phyloP scores from a whole-genome alignment of 73 alveolate genomes.

The Effrenium voratum region DNA sequence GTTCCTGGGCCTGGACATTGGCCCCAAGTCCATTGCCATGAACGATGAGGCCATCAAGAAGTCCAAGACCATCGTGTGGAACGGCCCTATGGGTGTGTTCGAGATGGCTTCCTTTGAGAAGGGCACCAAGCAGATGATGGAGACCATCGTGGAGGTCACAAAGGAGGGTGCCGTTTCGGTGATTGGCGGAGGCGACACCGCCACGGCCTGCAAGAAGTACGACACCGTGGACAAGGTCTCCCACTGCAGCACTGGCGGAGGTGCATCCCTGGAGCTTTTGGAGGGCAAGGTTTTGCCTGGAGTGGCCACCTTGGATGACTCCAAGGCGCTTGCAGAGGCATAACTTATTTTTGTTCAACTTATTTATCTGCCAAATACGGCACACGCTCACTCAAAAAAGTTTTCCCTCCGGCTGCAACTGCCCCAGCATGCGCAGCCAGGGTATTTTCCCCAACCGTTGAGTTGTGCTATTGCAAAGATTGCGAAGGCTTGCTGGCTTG shows the following conservation, averaged over 20 bases:
- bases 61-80: slow-evolving; percentile 97
- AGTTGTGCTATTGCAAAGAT: too few relatives aligned
- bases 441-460: too few relatives aligned
- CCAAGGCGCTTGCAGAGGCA: too few relatives aligned
- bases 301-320: slow-evolving; percentile 89
- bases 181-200: slow-evolving; percentile 98
- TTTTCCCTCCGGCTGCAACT: too few relatives aligned
- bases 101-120: slow-evolving; percentile 69
- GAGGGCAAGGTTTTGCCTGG: slow-evolving; percentile 97
- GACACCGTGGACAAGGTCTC: slow-evolving; percentile 89
- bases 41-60: slow-evolving; percentile 94
- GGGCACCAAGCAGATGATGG: slow-evolving; percentile 90
- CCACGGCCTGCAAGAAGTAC: slow-evolving; percentile 95
- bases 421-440: too few relatives aligned
- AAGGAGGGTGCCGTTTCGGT: slow-evolving; percentile 97
- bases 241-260: slow-evolving; percentile 97
- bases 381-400: too few relatives aligned
- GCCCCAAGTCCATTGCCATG: slow-evolving; percentile 95
- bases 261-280: slow-evolving; percentile 96
- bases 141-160: slow-evolving; percentile 94
- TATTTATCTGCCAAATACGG: too few relatives aligned
- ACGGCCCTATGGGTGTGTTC: slow-evolving; percentile 95
- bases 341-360: too few relatives aligned
- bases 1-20: slow-evolving; percentile 98
- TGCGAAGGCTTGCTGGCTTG: too few relatives aligned